Base-by-base conservation (phyloP, 2,329 filamentous ascomycete species). In the Verticillium albo-atrum region DNA sequence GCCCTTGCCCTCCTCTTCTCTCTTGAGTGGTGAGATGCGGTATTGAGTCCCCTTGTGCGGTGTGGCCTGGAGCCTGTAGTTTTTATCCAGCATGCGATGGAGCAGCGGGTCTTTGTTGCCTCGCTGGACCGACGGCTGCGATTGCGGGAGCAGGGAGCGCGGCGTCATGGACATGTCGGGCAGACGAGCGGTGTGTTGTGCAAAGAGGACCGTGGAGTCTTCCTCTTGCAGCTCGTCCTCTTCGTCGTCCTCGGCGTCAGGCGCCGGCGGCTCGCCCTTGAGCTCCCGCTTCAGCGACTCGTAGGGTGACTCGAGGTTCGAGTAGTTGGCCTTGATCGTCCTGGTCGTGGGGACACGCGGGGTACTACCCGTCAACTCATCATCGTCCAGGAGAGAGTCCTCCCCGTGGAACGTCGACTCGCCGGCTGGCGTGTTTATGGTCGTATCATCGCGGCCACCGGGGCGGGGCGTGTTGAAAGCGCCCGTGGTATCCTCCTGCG, bases 31-130 rank as follows among this genome's bases (percentile, higher is more conserved):
- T 7, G 79, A 82, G 51, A 79, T 72, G 35, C 76, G 77, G 32
- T 72, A 68, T 3, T 74, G 65, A 3, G 71, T 70, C 4, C 65
- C 68, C 68, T 87, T 89, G 65, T 95, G 88, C 0, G 95, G 95
- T 10, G 95, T 99, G 6, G 94, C 92, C 74, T 96, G 91, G 26
- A 99, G 82, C 32, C 94, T 91, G 77, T 96, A 99, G 60, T 90
- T 97, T 75, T 96, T 97, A 79, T 98, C 93, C 5, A 96, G 85
- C n/a, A 98, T 82, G 60, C 90, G 90, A 72, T 98, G 94, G 47
- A 99, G 82, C 9, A 98, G 80, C 3, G 91, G 90, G 70, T 97
- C 92, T 61, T 86, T 84, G 67, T 79, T 68, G 10, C 23, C 42
- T 25, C 68, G 67, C 56, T 73, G 71, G 4, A 62, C 65, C 7